phyloP scores from a whole-genome alignment of 2,329 filamentous ascomycete species.

The Colletotrichum abscissum region DNA sequence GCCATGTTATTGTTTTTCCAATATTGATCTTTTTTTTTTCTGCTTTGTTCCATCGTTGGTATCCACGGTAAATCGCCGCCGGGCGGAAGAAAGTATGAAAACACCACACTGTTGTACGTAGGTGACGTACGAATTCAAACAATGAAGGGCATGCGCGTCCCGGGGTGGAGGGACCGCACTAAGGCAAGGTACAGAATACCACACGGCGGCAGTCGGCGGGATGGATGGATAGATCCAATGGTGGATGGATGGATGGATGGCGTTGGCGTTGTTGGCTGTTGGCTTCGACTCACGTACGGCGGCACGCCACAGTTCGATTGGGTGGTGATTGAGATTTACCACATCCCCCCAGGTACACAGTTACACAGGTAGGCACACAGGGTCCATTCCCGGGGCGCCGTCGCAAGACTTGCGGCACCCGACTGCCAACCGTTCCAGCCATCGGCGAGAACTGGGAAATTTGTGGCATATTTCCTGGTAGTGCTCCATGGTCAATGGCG shows the following conservation, averaged over 20 bases:
- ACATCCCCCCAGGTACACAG: too few species aligned
- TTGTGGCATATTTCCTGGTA: background rate
- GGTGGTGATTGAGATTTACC: background rate
- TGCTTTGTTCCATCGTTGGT: background rate
- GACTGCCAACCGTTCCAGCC: background rate
- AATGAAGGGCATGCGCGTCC: background rate
- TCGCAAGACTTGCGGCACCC: background rate
- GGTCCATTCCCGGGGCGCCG: background rate
- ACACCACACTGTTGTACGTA: background rate
- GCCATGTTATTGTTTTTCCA: background rate
- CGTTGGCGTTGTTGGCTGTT: background rate
- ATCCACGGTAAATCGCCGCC: background rate
- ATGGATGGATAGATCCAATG: background rate
- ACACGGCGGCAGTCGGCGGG: background rate
- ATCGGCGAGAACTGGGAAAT: background rate
- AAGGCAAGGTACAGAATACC: slow-evolving; percentile 6
- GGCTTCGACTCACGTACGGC: background rate
- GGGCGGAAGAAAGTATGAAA: background rate
- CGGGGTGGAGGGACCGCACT: background rate
- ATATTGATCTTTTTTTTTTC: background rate
- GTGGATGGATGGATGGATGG: background rate
- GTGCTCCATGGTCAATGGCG: background rate
- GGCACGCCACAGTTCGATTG: background rate
- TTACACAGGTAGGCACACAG: too few species aligned
- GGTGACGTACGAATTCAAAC: background rate